Conservation (phyloP, 495 filamentous ascomycete species). For the Aspergillus cavernicola region DNA sequence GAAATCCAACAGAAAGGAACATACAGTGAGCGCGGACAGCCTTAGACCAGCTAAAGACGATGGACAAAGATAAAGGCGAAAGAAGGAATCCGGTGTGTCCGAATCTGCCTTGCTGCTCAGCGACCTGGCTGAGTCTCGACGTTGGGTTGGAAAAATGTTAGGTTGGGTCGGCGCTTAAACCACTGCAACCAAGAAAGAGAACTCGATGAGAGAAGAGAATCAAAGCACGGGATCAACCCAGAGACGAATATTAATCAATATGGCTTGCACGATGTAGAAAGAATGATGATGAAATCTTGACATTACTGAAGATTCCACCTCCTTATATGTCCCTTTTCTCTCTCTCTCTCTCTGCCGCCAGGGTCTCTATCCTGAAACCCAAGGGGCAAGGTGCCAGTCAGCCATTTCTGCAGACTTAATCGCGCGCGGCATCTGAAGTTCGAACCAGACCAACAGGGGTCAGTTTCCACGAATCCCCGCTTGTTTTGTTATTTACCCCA, state of each 20-base stretch:
- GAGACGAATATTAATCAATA: background rate
- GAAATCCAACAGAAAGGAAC: background rate
- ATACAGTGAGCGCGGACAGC: background rate
- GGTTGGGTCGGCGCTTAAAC: slow-evolving; percentile 1
- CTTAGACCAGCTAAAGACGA: slow-evolving; percentile 1
- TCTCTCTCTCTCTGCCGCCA: background rate
- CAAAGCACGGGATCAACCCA: background rate
- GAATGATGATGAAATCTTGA: background rate
- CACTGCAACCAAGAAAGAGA: background rate
- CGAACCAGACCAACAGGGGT: background rate
- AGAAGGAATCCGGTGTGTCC: background rate
- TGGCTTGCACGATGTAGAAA: background rate
- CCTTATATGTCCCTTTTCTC: background rate
- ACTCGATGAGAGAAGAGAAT: background rate
- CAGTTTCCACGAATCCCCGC: background rate
- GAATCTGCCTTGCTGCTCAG: background rate
- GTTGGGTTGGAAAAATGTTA: background rate
- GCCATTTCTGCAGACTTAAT: background rate
- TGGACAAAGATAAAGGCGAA: background rate
- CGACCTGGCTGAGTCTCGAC: background rate
- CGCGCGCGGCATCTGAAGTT: slow-evolving; percentile 7
- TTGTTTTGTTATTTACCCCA: background rate
- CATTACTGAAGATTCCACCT: background rate
- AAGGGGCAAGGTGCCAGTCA: background rate
- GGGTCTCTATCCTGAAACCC: slow-evolving; percentile 4